Conservation (phyloP, 371 early-diverging fungal genomes). For the Fennellomyces sp. region DNA sequence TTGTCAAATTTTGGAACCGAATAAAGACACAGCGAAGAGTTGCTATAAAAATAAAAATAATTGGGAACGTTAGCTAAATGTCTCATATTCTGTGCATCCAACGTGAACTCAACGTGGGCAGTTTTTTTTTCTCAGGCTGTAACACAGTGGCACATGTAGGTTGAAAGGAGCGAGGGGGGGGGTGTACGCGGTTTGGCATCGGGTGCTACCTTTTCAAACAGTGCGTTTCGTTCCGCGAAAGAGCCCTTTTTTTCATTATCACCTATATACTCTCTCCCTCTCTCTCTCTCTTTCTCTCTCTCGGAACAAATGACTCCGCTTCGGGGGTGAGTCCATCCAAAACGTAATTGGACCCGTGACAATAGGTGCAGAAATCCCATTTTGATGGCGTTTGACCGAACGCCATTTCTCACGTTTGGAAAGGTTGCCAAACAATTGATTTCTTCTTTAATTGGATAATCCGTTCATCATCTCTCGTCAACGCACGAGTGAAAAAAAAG, state of each 20-base stretch:
- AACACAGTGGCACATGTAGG: conserved; percentile 8
- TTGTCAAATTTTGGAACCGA: too few species aligned
- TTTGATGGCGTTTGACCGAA: conserved; percentile 13
- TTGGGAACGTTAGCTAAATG: too few species aligned
- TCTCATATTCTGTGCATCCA: conserved; percentile 10
- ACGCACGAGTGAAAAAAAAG: not conserved
- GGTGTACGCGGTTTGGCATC: conserved; percentile 5
- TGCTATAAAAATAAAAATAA: too few species aligned
- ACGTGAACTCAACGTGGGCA: conserved; percentile 16
- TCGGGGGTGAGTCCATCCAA: not conserved
- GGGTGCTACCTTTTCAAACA: conserved; percentile 3
- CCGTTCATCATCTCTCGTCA: not conserved
- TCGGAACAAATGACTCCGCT: conserved; percentile 4
- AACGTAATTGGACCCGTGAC: conserved; percentile 7
- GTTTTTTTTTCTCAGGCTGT: not conserved
- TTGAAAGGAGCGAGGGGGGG: not conserved
- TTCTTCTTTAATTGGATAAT: not conserved
- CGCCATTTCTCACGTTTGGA: conserved; percentile 1
- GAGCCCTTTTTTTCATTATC: not conserved
- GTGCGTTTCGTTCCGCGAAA: not conserved
- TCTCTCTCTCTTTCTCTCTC: not conserved
- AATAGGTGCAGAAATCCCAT: conserved; percentile 6
- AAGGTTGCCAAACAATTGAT: not conserved
- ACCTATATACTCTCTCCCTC: not conserved
- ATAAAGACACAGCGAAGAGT: too few species aligned